These are phyloP conservation scores for Akanthomyces lecanii DNA, from an alignment of 2,329 filamentous ascomycete genomes.

Conservation along the genomic window DNA sequence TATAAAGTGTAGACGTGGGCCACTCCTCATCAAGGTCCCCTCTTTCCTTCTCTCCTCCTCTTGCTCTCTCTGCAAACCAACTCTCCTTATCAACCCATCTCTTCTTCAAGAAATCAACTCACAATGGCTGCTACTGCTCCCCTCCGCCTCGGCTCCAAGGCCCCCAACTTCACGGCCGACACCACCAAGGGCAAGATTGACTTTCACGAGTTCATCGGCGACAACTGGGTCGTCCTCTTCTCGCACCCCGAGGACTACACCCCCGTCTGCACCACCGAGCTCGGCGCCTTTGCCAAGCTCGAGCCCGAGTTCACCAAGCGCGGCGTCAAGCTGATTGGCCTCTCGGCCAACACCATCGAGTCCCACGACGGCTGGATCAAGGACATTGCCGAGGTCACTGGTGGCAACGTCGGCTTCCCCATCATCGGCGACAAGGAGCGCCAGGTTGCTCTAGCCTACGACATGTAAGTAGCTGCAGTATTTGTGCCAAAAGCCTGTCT, in stretches of 20 bases:
- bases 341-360: conserved; percentile 80
- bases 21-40: background rate
- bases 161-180: conserved; percentile 80
- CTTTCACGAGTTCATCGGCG: conserved; percentile 76
- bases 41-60: background rate
- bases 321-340: conserved; percentile 84
- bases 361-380: conserved; percentile 87
- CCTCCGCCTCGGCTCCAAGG: conserved; percentile 61
- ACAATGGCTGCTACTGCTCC: conserved; percentile 31
- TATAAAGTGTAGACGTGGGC: conserved; percentile 5
- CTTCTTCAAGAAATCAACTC: background rate
- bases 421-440: conserved; percentile 78
- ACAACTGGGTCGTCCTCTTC: conserved; percentile 79
- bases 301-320: conserved; percentile 84
- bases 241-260: conserved; percentile 89
- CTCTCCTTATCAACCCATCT: background rate
- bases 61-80: background rate
- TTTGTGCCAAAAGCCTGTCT: too few species aligned
- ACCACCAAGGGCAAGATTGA: conserved; percentile 74
- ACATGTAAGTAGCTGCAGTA: conserved; percentile 58
- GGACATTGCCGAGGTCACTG: conserved; percentile 77
- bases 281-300: conserved; percentile 87
- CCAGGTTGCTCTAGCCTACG: conserved; percentile 70
- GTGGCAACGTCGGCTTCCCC: conserved; percentile 67
- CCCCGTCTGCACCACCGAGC: conserved; percentile 92